Base-by-base conservation (phyloP, 768 basidiomycete species). In the Mycena metata region DNA sequence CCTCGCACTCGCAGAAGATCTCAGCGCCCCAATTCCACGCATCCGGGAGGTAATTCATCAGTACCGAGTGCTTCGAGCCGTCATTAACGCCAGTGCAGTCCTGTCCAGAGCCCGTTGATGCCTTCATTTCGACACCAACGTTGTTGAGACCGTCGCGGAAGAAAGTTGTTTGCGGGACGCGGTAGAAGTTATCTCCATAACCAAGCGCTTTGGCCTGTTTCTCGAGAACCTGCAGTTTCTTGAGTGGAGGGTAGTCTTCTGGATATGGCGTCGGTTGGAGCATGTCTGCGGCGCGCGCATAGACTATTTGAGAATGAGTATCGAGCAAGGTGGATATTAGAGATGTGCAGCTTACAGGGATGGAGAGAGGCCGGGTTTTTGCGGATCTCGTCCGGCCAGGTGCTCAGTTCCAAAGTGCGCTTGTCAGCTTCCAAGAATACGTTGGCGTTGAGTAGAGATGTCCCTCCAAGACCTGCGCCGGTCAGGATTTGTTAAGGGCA, bases 21-120 rank as follows among this genome's bases (percentile, higher is more conserved):
- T 74, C 71, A 11, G 73, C 73, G 15, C 73, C 73, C 71, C 73
- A 63, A 41, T 74, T 72, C 73, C 73, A 74, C 8, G 73, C 73
- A 52, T 74, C 73, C 0, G 68, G 52, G 33, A 74, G 66, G 52
- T 74, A 74, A 36, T 70, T 74, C 65, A 74, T 67, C 17, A 74
- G 36, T 24, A 65, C 63, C 3, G 68, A 67, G 39, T 64, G 30
- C 26, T 74, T 74, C n/a, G 68, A 69, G 15, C 73, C 73, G 55
- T 74, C 73, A 30, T 74, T 74, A 11, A 74, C 60, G 9, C 73
- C 73, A 2, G 73, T 74, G 57, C 58, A 69, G 36, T 74, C 73
- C 45, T 69, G 67, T 24, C 73, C 73, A 13, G 67, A 69, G 8
- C 60, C 60, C 2, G 73, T 74, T 1, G 68, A 69, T 13, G 73